Conservation (phyloP, 805 yeast genomes). For the Nakazawaea holstii region DNA sequence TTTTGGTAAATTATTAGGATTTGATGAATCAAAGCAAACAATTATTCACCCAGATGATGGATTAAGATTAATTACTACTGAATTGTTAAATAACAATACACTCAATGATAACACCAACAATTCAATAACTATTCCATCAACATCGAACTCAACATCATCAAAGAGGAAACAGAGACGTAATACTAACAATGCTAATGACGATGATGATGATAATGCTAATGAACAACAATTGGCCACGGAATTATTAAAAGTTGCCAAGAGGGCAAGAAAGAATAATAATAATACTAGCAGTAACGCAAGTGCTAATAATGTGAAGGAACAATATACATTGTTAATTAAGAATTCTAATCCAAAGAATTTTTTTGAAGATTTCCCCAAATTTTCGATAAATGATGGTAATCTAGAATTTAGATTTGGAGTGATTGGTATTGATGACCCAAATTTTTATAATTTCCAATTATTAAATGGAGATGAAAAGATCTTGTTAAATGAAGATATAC, state of each 20-base stretch:
- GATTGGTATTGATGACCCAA: not conserved
- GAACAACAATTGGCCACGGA: not conserved
- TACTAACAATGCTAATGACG: not conserved
- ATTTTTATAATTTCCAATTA: constrained; percentile 4
- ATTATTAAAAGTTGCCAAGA: constrained; percentile 1
- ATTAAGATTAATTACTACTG: constrained; percentile 1
- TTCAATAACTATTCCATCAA: no score
- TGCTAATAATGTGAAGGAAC: no score
- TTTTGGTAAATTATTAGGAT: constrained; percentile 5
- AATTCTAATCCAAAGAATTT: constrained; percentile 6
- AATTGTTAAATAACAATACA: constrained; percentile 5
- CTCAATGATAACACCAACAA: not conserved
- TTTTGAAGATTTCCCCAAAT: constrained; percentile 8
- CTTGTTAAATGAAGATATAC: not conserved
- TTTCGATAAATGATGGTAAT: not conserved
- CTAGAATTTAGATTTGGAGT: not conserved
- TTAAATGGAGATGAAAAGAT: not conserved
- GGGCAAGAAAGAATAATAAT: not conserved
- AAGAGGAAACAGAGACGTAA: not conserved
- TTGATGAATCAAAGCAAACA: not conserved
- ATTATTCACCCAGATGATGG: constrained; percentile 3
- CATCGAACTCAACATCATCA: no score
- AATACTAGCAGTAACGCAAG: no score
- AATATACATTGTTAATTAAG: not conserved
- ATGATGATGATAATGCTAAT: not conserved